Evolutionary conservation across 2,329 filamentous ascomycete genomes (phyloP), one percentile per base, ranked within the genome.

Genomic region (Gyromitra esculenta): DNA sequence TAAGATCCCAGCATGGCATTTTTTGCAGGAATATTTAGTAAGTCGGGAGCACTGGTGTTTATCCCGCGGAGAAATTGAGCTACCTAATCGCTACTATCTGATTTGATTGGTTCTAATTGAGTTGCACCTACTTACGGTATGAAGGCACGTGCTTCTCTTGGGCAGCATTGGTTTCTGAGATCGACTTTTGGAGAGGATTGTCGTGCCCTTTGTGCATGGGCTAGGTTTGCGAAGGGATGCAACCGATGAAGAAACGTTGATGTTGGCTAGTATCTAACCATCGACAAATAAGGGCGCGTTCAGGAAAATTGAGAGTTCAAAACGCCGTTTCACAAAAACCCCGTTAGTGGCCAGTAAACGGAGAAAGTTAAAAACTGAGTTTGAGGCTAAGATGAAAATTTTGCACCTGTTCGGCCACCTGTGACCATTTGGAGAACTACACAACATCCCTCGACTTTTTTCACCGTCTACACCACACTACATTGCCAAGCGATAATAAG

Each of bases 191-290:
- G 18, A 11, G 18, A 56, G 52, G 11, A 25, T 56, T 56, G n/a
- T 25, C 18, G 15, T 25, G n/a, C 5, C 41, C 8, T 7, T 41
- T 21, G 5, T 35, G 21, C 13, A 56, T 11, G 52, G 52, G 52
- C 21, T 21, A 21, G 18, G 18, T 21, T 1, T 1, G 18, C 8
- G 21, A 35, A 31, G 31, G 31, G 39, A 48, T 56, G 41, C 35
- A 25, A n/a, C n/a, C 11, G 54, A 69, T 69, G 66, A 69, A 43
- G 8, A 25, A 60, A 64, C 21, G 31, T 18, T 71, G 68, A 64
- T 48, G 59, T 71, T 59, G 13, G 41, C 57, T 43, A 18, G 37
- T 35, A 21, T 1, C 18, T 21, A 60, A 41, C 7, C 37, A 60
- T 35, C 15, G 37, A 25, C 35, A 54, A 31, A 31, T 4, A n/a